Evolutionary conservation across 257 asterid species (phyloP), one percentile per base, ranked within the genome.

Genomic region (Forsythia viridissima): DNA sequence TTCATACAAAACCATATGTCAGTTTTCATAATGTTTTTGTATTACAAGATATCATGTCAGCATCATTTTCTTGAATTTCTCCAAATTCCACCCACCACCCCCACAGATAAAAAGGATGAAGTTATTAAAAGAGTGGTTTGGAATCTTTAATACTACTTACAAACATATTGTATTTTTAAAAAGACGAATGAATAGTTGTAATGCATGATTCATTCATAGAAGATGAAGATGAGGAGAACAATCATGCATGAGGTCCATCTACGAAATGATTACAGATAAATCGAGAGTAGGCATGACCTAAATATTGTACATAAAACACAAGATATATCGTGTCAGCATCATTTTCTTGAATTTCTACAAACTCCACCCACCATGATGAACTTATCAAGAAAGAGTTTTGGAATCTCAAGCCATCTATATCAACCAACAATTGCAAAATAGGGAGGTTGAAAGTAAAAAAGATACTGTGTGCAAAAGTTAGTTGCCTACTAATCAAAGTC

Each of bases 21-120:
- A 82, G 75, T 80, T 77, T 80, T 84, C 42, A 80, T 57, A 61
- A 52, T 72, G 71, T 80, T 76, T 74, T 71, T 12, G 21, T 59
- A 80, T 8, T 20, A 61, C 68, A 71, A 80, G 75, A 83, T 71
- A 84, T 87, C 82, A 82, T 78, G 72, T 81, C 87, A 81, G 7
- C 84, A 79, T 87, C 91, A 84, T 77, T 90, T 89, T 84, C 88
- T 81, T 82, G 59, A 40, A 78, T 74, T 79, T 43, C 16, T 30
- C 39, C 70, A 63, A 57, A 57, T 6, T 57, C 66, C 66, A 57
- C 30, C 66, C 66, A 57, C 34, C 65, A 30, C 24, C 24, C 24
- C 34, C 34, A 30, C 34, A 30, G 1, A 30, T 30, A 30, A 30
- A 66, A 38, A 41, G 70, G 52, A 81, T 79, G 71, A 80, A 80